phyloP scores from a whole-genome alignment of 73 alveolate genomes.

The Uronychia binucleata region DNA sequence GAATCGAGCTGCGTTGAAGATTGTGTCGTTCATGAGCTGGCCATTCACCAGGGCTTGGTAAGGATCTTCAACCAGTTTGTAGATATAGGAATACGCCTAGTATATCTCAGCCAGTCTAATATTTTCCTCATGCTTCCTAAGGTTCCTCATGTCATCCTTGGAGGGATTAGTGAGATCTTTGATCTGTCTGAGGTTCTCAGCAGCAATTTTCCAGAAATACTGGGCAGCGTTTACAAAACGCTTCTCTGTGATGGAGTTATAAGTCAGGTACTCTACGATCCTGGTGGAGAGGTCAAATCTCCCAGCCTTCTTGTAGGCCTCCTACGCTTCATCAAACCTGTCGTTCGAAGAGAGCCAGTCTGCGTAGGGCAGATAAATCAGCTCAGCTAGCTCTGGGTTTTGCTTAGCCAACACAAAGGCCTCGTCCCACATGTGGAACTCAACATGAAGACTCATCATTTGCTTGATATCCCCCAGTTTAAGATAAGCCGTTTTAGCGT shows the following conservation, averaged over 20 bases:
- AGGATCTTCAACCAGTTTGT: constrained; percentile 87
- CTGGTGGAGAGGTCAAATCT: constrained; percentile 86
- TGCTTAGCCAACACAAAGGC: constrained; percentile 88
- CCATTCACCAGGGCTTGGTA: constrained; percentile 75
- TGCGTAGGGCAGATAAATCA: constrained; percentile 92
- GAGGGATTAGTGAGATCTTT: constrained; percentile 77
- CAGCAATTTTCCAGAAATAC: constrained; percentile 86
- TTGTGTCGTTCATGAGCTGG: constrained; percentile 73
- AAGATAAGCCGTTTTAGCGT: constrained; percentile 92
- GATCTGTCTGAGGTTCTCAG: constrained; percentile 79
- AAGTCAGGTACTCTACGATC: constrained; percentile 83
- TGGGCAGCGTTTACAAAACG: constrained; percentile 93
- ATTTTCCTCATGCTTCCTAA: constrained; percentile 78
- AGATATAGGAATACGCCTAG: constrained; percentile 84
- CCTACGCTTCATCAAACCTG: constrained; percentile 95
- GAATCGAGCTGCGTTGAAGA: constrained; percentile 86
- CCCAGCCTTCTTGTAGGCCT: constrained; percentile 93
- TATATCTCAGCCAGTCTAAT: constrained; percentile 80
- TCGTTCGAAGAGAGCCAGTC: constrained; percentile 93
- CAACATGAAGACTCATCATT: constrained; percentile 91
- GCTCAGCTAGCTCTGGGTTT: constrained; percentile 74
- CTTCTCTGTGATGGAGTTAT: constrained; percentile 91
- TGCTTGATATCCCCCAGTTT: constrained; percentile 92
- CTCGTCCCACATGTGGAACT: constrained; percentile 94
- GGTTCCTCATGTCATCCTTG: constrained; percentile 63